Base-by-base conservation (phyloP, 192 early-diverging fungal species). In the Lobosporangium transversale region DNA sequence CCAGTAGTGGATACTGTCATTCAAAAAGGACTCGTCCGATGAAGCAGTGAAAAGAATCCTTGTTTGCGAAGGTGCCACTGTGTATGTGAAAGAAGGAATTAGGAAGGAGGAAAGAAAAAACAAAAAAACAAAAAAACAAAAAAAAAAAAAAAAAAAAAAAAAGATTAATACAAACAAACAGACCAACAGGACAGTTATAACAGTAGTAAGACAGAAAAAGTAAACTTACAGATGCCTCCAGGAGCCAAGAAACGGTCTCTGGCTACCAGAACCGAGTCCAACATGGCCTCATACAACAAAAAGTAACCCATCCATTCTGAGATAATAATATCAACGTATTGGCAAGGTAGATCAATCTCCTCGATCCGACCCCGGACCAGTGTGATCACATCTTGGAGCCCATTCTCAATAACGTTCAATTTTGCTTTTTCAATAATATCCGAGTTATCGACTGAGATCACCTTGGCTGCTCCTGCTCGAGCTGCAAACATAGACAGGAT, bases 301-400 rank as follows among this genome's bases (percentile, higher is more conserved):
- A 94, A 95, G 85, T 99, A 99, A 24, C 98, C 98, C 98, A 99
- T 99, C 98, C 98, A 99, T 70, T 99, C 98, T 6, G 95, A 97
- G 59, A 99, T 96, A 58, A 99, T 99, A 66, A 99, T 98, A 79
- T 99, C 98, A n/a, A n/a, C n/a, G 32, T 98, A 97, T 78, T 98
- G 92, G 43, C 95, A 96, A 21, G 98, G 97, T 58, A 99, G 84
- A 17, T 80, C 78, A 18, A 99, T 93, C 66, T 99, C 97, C 80
- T 99, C 98, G 87, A 99, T 97, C 82, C 96, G 96, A 56, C 98
- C 97, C 83, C 96, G 90, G 29, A 97, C 85, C 56, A 99, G 86
- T 9, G 92, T 90, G 53, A 99, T 88, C 42, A 92, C 92, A 79
- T 91, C 90, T 49, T 92, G 86, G 40, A 99, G 87, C 20, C 92